Evolutionary conservation across 371 early-diverging fungal species (phyloP).

Genomic region (Lichtheimia hyalospora): DNA sequence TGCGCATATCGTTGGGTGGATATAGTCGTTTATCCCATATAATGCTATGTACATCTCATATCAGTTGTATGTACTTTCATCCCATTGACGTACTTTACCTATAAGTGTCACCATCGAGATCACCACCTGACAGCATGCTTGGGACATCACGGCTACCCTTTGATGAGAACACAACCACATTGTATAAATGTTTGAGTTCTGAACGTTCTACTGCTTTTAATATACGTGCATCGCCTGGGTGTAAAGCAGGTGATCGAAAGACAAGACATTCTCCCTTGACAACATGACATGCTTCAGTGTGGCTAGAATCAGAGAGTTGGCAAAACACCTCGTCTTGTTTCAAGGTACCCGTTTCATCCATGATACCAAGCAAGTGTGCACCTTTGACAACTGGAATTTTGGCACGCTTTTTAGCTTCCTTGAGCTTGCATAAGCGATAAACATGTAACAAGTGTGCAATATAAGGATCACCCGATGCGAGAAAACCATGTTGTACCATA

Average conservation of each 20-base stretch:
- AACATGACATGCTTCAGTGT: constrained; percentile 23
- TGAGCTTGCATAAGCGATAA: constrained; percentile 46
- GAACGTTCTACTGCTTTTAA: constrained; percentile 62
- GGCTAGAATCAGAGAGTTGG: constrained; percentile 24
- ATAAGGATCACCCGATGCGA: constrained; percentile 50
- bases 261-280: constrained; percentile 52
- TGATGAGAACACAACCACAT: constrained; percentile 80
- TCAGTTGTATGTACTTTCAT: neutral
- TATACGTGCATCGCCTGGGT: constrained; percentile 76
- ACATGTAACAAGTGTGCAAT: constrained; percentile 49
- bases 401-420: constrained; percentile 57
- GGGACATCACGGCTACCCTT: constrained; percentile 68
- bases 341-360: constrained; percentile 73
- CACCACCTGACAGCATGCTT: constrained; percentile 75
- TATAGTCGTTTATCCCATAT: constrained; percentile 64
- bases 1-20: neutral
- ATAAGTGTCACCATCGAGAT: constrained; percentile 78
- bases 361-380: constrained; percentile 64
- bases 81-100: constrained; percentile 14
- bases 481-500: constrained; percentile 52
- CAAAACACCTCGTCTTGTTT: constrained; percentile 67
- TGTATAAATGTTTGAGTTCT: constrained; percentile 54
- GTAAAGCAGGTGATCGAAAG: constrained; percentile 68
- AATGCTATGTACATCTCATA: constrained; percentile 27
- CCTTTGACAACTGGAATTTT: constrained; percentile 61